Conservation (phyloP, 257 asterid genomes). For the Salvia hispanica region DNA sequence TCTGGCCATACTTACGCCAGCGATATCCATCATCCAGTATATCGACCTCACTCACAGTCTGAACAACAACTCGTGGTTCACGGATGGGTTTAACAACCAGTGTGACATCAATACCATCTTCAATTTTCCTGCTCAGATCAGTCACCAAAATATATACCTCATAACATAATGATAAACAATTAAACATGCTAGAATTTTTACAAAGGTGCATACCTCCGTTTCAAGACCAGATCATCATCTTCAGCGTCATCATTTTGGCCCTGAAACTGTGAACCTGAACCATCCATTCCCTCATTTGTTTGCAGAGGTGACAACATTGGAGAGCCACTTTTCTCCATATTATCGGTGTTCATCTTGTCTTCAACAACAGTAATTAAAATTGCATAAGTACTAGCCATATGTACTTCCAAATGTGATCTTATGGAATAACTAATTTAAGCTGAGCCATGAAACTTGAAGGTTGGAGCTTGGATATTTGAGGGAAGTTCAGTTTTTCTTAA, state of each 20-base stretch:
- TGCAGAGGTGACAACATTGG: slow-evolving; percentile 67
- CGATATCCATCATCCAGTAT: slow-evolving; percentile 93
- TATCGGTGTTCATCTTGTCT: slow-evolving; percentile 60
- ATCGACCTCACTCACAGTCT: slow-evolving; percentile 96
- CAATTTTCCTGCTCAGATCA: slow-evolving; percentile 68
- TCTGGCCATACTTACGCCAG: slow-evolving; percentile 99
- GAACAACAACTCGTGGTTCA: slow-evolving; percentile 95
- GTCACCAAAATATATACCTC: slow-evolving; percentile 21
- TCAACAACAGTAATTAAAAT: slow-evolving; percentile 34
- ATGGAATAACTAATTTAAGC: neutral
- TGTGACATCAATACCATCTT: slow-evolving; percentile 65
- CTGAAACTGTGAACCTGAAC: slow-evolving; percentile 54
- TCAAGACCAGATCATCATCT: slow-evolving; percentile 71
- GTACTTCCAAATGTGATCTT: slow-evolving; percentile 13
- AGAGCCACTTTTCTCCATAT: slow-evolving; percentile 59
- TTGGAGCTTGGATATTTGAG: slow-evolving; percentile 3
- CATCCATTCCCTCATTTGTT: slow-evolving; percentile 62
- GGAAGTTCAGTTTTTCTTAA: neutral
- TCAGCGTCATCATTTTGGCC: slow-evolving; percentile 63
- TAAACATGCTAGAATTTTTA: slow-evolving; percentile 8
- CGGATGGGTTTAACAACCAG: slow-evolving; percentile 89
- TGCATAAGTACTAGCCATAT: slow-evolving; percentile 12
- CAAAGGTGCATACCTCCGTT: slow-evolving; percentile 59
- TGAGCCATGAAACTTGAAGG: slow-evolving; percentile 8
- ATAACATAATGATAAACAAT: slow-evolving; percentile 17